phyloP scores from a whole-genome alignment of 148 eudicot species.

The Selenicereus undatus region DNA sequence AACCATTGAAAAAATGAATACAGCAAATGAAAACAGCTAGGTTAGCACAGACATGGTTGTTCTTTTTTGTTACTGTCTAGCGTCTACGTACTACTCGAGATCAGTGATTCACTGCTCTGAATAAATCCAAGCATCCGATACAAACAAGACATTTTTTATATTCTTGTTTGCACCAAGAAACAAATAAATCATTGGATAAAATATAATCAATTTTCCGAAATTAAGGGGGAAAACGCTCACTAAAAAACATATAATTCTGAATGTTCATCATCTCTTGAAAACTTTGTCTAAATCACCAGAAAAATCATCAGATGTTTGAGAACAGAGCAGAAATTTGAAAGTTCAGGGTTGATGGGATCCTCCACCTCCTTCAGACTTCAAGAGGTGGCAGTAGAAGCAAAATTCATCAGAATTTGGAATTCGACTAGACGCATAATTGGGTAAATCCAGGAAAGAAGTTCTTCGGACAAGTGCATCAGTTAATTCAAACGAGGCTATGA shows the following conservation, averaged over 20 bases:
- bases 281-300: not conserved
- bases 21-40: constrained; percentile 23
- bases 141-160: not conserved
- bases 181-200: not conserved
- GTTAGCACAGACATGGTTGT: constrained; percentile 20
- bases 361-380: no score
- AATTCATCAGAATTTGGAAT: not conserved
- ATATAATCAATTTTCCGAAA: not conserved
- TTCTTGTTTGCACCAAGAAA: constrained; percentile 4
- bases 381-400: not conserved
- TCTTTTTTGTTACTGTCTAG: constrained; percentile 11
- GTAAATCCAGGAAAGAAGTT: not conserved
- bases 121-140: constrained; percentile 9
- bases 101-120: constrained; percentile 3
- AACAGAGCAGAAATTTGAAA: not conserved
- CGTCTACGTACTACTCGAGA: constrained; percentile 15
- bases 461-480: not conserved
- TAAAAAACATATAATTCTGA: not conserved
- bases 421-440: not conserved
- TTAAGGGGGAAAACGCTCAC: not conserved
- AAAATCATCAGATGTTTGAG: not conserved
- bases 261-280: not conserved
- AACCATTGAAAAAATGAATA: not conserved
- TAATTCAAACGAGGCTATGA: not conserved
- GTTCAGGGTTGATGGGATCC: not conserved